Evolutionary conservation across 2,329 filamentous ascomycete species (phyloP).

Genomic region (Aspergillus fructus): DNA sequence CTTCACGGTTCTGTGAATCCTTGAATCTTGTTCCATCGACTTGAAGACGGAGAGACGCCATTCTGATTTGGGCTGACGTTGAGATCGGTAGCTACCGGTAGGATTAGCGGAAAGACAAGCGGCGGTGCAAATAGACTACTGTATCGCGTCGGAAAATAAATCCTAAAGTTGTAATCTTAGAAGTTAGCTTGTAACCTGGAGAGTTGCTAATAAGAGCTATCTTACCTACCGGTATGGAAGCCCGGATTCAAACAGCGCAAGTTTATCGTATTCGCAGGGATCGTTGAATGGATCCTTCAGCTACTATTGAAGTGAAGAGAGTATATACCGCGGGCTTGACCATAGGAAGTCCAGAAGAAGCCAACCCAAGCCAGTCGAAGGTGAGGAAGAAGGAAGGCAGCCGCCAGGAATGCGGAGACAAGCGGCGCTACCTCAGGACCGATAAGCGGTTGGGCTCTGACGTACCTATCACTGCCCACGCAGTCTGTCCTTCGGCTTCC

Average conservation of each 20-base stretch:
- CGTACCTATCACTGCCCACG: conserved; percentile 13
- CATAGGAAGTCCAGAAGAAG: neutral
- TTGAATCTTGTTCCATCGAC: conserved; percentile 86
- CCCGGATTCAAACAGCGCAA: neutral
- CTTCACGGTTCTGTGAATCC: conserved; percentile 76
- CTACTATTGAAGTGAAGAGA: neutral
- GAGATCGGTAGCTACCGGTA: neutral
- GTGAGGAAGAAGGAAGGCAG: neutral
- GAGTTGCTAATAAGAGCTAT: neutral
- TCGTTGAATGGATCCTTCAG: neutral
- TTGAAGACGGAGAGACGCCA: conserved; percentile 73
- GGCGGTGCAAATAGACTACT: neutral
- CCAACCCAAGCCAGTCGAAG: neutral
- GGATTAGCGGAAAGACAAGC: neutral
- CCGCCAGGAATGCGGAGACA: conserved; percentile 11
- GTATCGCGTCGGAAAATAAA: neutral
- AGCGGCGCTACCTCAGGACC: neutral
- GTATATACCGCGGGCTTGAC: neutral
- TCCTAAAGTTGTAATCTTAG: neutral
- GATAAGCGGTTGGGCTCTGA: conserved; percentile 14
- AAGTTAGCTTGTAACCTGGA: neutral
- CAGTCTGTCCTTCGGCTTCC: conserved; percentile 2
- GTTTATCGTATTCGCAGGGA: neutral
- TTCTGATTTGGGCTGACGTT: conserved; percentile 36
- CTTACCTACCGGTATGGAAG: neutral